Evolutionary conservation across 768 basidiomycete species (phyloP), one percentile per base, ranked within the genome.

Genomic region (Tephrocybe sp.): DNA sequence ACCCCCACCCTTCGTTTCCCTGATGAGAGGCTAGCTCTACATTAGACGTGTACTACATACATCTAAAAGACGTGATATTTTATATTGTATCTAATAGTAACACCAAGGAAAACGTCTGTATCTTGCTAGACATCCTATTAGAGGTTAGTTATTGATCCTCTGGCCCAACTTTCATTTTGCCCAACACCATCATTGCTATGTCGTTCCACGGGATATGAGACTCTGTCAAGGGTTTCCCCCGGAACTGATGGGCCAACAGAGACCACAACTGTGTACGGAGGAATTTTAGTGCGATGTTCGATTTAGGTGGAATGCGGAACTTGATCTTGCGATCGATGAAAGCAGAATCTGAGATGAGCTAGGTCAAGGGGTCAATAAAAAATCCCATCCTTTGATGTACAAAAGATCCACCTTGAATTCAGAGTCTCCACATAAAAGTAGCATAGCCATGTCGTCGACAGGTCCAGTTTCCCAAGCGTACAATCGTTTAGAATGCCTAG

Each of bases 401-500:
- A 16, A 30, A 17, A 8, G 39, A 10, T 17, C 38, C 51, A 65
- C 92, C 80, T 88, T 94, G 72, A 90, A 87, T 50, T 98, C 96
- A 19, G 79, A 73, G 54, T 98, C 96, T 8, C 96, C 96, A 52
- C 94, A 98, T 0, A 98, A 70, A 14, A 98, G 72, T 22, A 92
- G 62, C 45, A 98, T 65, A 4, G 91, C 82, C 22, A 89, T 66
- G 58, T 96, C 91, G 55, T 97, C 90, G 7, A 90, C 81, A 5
- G 93, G 90, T 5, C 91, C 85, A 0, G 88, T 92, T 67, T 98
- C 96, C 93, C 93, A 97, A 14, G 80, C 89, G 68, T 92, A 96
- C 22, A 95, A 68, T 65, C 84, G 92, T 70, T 92, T 97, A 6
- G 94, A 95, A 63, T 93, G 92, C 92, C 93, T 93, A 47, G 26